A percentile compares a stretch with the other conserved stretches of the same genome.
Conservation (phyloP, 1,139 yeast species). For the Zhuliangozyma parablackwelliae region DNA sequence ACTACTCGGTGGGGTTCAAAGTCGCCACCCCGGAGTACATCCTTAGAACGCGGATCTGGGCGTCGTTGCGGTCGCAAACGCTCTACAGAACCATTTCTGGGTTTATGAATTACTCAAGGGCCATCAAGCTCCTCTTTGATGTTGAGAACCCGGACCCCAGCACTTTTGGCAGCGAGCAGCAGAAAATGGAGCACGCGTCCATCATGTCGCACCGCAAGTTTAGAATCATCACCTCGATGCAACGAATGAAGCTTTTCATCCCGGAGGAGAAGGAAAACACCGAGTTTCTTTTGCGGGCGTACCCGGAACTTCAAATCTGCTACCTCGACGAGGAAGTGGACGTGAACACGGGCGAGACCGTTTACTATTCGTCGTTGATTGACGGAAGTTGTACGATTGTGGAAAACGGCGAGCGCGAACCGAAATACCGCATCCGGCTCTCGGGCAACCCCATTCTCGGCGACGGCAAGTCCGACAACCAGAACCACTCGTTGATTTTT, state of each 20-base stretch:
- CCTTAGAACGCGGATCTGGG: slow-evolving; percentile 54
- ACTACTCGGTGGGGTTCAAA: slow-evolving; percentile 48
- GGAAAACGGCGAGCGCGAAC: slow-evolving; percentile 30
- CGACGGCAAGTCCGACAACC: slow-evolving; percentile 56
- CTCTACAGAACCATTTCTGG: slow-evolving; percentile 53
- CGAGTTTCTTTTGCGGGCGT: slow-evolving; percentile 36
- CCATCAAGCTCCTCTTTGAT: slow-evolving; percentile 45
- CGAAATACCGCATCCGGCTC: slow-evolving; percentile 41
- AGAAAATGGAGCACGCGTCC: slow-evolving; percentile 33
- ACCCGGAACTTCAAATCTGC: slow-evolving; percentile 43
- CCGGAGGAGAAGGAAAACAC: slow-evolving; percentile 35
- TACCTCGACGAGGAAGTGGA: slow-evolving; percentile 36
- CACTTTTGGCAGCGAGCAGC: slow-evolving; percentile 19
- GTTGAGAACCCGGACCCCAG: slow-evolving; percentile 31
- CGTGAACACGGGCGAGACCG: slow-evolving; percentile 17
- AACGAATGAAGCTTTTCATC: slow-evolving; percentile 33
- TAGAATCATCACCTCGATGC: slow-evolving; percentile 42
- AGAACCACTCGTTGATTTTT: slow-evolving; percentile 47
- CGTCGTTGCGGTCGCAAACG: slow-evolving; percentile 53
- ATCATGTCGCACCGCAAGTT: slow-evolving; percentile 43
- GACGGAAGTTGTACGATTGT: slow-evolving; percentile 43
- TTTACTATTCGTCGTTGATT: slow-evolving; percentile 32
- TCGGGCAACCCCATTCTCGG: slow-evolving; percentile 56
- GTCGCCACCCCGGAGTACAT: slow-evolving; percentile 52
- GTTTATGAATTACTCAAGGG: slow-evolving; percentile 53